Conservation (phyloP, 257 asterid species). For the Nicotiana tabacum region DNA sequence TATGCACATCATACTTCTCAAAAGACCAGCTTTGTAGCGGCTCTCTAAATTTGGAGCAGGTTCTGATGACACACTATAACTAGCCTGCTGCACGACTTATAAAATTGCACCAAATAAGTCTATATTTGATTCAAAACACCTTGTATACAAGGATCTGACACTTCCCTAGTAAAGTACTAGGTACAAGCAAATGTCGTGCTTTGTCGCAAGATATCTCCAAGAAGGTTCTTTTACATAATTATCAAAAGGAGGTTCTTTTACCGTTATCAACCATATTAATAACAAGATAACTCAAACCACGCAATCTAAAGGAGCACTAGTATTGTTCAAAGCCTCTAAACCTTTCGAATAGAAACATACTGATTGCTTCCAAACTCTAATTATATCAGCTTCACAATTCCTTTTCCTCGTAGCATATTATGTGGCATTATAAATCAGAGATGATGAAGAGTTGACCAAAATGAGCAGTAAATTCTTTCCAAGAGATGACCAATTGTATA, state of each 20-base stretch:
- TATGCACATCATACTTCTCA: neutral
- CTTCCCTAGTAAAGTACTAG: neutral
- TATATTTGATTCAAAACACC: neutral
- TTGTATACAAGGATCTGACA: neutral
- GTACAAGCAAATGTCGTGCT: neutral
- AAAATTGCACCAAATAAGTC: neutral
- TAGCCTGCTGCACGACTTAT: neutral
- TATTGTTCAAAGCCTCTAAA: neutral
- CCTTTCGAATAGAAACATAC: neutral
- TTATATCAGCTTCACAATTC: neutral
- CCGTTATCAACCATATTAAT: neutral
- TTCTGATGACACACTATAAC: neutral
- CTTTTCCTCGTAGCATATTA: neutral
- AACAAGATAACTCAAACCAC: neutral
- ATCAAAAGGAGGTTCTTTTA: neutral
- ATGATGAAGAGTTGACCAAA: neutral
- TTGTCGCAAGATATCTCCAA: neutral
- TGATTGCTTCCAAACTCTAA: neutral
- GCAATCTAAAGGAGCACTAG: neutral
- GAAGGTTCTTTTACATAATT: neutral
- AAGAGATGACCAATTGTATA: neutral
- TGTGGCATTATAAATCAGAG: neutral
- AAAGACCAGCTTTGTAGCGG: neutral
- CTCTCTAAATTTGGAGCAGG: neutral
- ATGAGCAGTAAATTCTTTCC: neutral